Evolutionary conservation across 2,329 filamentous ascomycete genomes (phyloP).

Genomic region (Sporothrix euskadiensis): DNA sequence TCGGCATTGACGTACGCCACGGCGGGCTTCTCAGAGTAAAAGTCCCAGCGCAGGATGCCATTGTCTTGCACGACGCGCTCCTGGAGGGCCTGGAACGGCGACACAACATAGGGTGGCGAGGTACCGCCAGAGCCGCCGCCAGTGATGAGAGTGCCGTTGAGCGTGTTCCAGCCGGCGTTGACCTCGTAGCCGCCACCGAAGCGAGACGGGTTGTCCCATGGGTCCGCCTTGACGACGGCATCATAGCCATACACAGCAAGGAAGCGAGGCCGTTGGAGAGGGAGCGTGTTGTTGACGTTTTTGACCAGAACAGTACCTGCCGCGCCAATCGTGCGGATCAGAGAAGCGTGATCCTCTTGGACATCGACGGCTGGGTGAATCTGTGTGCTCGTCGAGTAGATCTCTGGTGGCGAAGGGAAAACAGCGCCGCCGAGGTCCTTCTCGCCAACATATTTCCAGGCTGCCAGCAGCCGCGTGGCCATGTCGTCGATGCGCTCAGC

Average conservation of each 20-base stretch:
- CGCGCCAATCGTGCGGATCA: conserved; percentile 56
- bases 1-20: conserved; percentile 53
- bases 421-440: conserved; percentile 42
- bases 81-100: conserved; percentile 60
- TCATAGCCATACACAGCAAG: conserved; percentile 64
- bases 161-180: conserved; percentile 53
- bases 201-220: conserved; percentile 52
- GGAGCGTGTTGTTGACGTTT: conserved; percentile 63
- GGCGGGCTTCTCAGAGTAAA: conserved; percentile 44
- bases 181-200: conserved; percentile 42
- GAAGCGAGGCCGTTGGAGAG: conserved; percentile 49
- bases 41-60: conserved; percentile 60
- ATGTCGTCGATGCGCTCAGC: conserved; percentile 75
- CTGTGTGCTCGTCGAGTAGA: conserved; percentile 47
- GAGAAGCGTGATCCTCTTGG: conserved; percentile 49
- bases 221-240: conserved; percentile 52
- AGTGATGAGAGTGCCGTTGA: conserved; percentile 54
- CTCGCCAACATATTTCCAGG: conserved; percentile 41
- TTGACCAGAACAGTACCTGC: conserved; percentile 60
- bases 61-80: conserved; percentile 52
- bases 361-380: conserved; percentile 67
- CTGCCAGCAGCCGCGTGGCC: conserved; percentile 58
- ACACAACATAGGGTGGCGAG: conserved; percentile 47
- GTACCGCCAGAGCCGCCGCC: conserved; percentile 56
- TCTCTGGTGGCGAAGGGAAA: conserved; percentile 42